phyloP scores from a whole-genome alignment of 495 filamentous ascomycete genomes.

The Xylaria scruposa region DNA sequence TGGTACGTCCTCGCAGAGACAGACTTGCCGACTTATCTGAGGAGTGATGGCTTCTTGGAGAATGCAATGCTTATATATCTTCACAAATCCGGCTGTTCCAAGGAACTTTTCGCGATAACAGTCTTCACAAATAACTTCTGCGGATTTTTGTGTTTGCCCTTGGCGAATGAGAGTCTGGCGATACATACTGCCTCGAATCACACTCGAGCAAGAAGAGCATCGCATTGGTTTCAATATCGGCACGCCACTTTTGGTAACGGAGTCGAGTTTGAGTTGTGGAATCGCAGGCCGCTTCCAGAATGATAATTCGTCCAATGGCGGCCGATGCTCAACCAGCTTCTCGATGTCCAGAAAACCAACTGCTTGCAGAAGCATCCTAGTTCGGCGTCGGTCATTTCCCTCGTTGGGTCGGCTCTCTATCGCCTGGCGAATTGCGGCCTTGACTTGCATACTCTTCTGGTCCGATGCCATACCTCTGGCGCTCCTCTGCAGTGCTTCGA shows the following conservation, averaged over 20 bases:
- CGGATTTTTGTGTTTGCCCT: not conserved
- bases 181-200: constrained; percentile 6
- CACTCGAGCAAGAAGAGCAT: constrained; percentile 4
- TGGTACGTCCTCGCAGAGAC: not conserved
- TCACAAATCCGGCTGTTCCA: not conserved
- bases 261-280: constrained; percentile 6
- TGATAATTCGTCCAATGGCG: not conserved
- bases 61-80: not conserved
- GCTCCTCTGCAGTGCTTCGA: not conserved
- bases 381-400: not conserved
- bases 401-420: not conserved
- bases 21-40: not conserved
- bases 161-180: not conserved
- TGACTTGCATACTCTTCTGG: constrained; percentile 3
- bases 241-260: constrained; percentile 2
- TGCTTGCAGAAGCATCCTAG: not conserved
- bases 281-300: constrained; percentile 3
- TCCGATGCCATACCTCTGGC: not conserved
- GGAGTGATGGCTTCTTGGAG: not conserved
- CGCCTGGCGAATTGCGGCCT: not conserved
- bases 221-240: constrained; percentile 1
- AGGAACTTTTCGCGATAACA: constrained; percentile 6
- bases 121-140: not conserved
- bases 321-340: constrained; percentile 6
- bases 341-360: constrained; percentile 9